A percentile compares a stretch with the other conserved stretches of the same genome.
Evolutionary conservation across 2,329 filamentous ascomycete species (phyloP).

Genomic region (Pseudophaeomoniella oleicola): DNA sequence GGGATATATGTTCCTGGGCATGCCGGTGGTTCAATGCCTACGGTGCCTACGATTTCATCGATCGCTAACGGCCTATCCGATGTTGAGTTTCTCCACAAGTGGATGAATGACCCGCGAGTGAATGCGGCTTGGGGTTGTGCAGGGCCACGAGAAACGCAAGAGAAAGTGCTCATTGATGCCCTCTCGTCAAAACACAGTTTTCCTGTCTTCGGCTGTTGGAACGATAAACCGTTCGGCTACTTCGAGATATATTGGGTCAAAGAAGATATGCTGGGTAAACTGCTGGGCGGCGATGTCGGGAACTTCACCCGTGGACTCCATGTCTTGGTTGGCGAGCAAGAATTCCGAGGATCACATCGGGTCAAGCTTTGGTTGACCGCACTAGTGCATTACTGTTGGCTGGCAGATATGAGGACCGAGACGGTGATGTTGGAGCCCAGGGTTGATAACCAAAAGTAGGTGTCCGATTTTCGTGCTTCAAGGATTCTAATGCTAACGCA

Average conservation of each 20-base stretch:
- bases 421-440: slow-evolving; percentile 76
- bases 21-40: slow-evolving; percentile 12
- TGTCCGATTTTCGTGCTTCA: slow-evolving; percentile 7
- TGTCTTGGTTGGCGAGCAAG: slow-evolving; percentile 79
- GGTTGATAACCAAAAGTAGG: slow-evolving; percentile 78
- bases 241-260: slow-evolving; percentile 99
- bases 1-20: slow-evolving; percentile 16
- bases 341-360: slow-evolving; percentile 64
- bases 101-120: slow-evolving; percentile 81
- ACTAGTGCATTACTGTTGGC: slow-evolving; percentile 72
- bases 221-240: slow-evolving; percentile 88
- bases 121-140: slow-evolving; percentile 68
- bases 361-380: slow-evolving; percentile 72
- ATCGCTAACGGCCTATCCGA: slow-evolving; percentile 27
- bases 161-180: slow-evolving; percentile 52
- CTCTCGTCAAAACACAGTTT: slow-evolving; percentile 63
- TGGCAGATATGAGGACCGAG: slow-evolving; percentile 66
- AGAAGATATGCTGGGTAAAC: slow-evolving; percentile 63
- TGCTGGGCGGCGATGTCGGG: slow-evolving; percentile 48
- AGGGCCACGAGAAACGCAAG: slow-evolving; percentile 40
- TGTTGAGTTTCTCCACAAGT: slow-evolving; percentile 59
- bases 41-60: slow-evolving; percentile 9
- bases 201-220: slow-evolving; percentile 84
- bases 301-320: slow-evolving; percentile 86
- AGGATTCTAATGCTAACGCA: slow-evolving; percentile 4